Conservation (phyloP, 176 grass and related monocot genomes). For the Rhipidocladum racemiflorum region DNA sequence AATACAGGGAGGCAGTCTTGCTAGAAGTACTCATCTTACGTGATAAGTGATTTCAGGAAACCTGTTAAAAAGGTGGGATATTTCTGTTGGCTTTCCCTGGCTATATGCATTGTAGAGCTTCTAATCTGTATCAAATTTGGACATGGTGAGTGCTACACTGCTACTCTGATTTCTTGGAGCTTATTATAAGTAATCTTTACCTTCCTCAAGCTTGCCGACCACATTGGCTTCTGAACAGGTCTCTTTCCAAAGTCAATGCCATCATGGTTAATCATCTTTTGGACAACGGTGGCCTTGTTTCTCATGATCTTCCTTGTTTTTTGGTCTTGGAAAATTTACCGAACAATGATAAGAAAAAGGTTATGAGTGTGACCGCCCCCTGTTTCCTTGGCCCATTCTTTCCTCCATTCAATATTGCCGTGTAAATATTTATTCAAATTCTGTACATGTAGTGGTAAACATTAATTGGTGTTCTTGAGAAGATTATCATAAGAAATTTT, state of each 20-base stretch:
- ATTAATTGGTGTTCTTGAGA: conserved; percentile 25
- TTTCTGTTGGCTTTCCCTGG: conserved; percentile 94
- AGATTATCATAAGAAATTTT: conserved; percentile 15
- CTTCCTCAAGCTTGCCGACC: neutral
- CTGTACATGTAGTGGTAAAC: conserved; percentile 58
- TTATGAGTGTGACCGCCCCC: conserved; percentile 27
- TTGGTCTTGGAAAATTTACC: conserved; percentile 76
- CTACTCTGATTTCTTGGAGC: neutral
- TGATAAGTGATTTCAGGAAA: conserved; percentile 55
- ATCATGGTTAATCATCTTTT: conserved; percentile 62
- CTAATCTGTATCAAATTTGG: conserved; percentile 97
- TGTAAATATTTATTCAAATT: conserved; percentile 78
- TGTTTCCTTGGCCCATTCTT: conserved; percentile 44
- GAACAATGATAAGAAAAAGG: conserved; percentile 70
- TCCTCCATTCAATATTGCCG: conserved; percentile 36
- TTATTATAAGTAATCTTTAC: neutral
- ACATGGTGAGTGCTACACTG: conserved; percentile 40
- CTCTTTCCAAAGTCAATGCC: conserved; percentile 91
- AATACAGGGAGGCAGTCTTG: too few species aligned
- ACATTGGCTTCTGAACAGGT: conserved; percentile 40
- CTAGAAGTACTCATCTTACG: neutral
- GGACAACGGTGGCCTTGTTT: conserved; percentile 44
- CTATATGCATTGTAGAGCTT: conserved; percentile 97
- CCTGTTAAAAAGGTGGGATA: conserved; percentile 94
- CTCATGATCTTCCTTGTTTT: conserved; percentile 64